Conservation (phyloP, 371 early-diverging fungal species). For the Saksenaea oblongispora region DNA sequence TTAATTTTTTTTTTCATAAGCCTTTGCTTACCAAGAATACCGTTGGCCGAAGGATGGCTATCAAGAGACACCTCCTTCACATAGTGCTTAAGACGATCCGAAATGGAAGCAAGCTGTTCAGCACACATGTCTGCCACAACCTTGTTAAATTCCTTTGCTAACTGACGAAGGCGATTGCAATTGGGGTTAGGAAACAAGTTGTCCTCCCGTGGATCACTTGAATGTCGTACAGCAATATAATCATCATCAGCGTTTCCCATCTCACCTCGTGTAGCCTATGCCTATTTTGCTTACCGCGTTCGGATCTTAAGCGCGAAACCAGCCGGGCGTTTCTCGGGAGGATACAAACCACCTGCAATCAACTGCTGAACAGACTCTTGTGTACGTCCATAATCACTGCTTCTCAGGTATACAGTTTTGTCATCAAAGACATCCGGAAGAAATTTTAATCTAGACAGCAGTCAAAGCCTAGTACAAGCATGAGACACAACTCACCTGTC, state of each 20-base stretch:
- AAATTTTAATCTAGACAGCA: constrained; percentile 33
- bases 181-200: constrained; percentile 48
- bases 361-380: constrained; percentile 76
- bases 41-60: constrained; percentile 55
- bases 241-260: background rate
- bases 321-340: constrained; percentile 32
- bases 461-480: background rate
- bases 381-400: constrained; percentile 71
- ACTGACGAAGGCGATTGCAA: constrained; percentile 37
- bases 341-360: constrained; percentile 68
- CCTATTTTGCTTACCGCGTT: constrained; percentile 33
- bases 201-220: constrained; percentile 46
- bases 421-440: constrained; percentile 44
- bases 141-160: constrained; percentile 37
- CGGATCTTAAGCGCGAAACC: constrained; percentile 35
- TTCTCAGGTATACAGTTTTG: constrained; percentile 59
- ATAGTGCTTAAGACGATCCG: constrained; percentile 30
- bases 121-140: constrained; percentile 31
- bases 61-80: constrained; percentile 41
- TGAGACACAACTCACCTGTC: constrained; percentile 46
- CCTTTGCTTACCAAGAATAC: constrained; percentile 39
- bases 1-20: background rate
- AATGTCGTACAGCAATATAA: background rate
- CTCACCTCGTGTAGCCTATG: background rate
- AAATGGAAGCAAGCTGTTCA: constrained; percentile 29